Conservation (phyloP, 352 stramenopile species). For the Pythium rhizo-oryzae region DNA sequence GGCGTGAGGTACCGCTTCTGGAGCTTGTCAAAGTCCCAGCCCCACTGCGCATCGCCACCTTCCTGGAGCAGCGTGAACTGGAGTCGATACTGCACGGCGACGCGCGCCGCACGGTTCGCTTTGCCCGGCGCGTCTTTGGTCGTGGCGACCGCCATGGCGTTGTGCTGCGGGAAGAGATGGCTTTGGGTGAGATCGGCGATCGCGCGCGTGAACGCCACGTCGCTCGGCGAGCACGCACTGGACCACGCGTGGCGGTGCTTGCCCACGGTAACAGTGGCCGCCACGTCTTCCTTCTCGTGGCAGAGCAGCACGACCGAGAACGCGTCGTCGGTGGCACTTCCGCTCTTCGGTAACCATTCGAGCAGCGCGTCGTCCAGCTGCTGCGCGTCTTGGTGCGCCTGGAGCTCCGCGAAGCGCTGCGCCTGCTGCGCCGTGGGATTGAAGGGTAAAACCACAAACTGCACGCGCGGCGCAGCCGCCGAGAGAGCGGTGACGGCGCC, state of each 20-base stretch:
- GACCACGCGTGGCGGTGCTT: slow-evolving; percentile 76
- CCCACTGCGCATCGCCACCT: slow-evolving; percentile 41
- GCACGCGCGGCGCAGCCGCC: background rate
- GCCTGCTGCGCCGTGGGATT: background rate
- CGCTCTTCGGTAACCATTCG: slow-evolving; percentile 1
- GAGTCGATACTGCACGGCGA: slow-evolving; percentile 63
- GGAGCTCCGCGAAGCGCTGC: background rate
- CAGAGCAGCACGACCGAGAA: slow-evolving; percentile 33
- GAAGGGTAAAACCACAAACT: background rate
- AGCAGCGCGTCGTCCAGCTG: slow-evolving; percentile 38
- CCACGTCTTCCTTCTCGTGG: background rate
- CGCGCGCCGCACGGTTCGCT: slow-evolving; percentile 38
- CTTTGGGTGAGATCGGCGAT: slow-evolving; percentile 42
- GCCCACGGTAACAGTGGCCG: slow-evolving; percentile 42
- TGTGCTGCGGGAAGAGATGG: slow-evolving; percentile 43
- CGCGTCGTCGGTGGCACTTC: background rate
- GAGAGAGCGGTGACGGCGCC: background rate
- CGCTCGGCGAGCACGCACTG: slow-evolving; percentile 17
- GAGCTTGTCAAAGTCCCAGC: slow-evolving; percentile 44
- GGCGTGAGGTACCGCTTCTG: slow-evolving; percentile 44
- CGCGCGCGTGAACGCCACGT: slow-evolving; percentile 23
- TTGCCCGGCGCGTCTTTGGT: background rate
- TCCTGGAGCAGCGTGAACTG: slow-evolving; percentile 76
- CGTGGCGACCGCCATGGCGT: background rate
- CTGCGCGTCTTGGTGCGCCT: slow-evolving; percentile 4